Evolutionary conservation across 192 early-diverging fungal genomes (phyloP).

Genomic region (Backusella liffmaniae): DNA sequence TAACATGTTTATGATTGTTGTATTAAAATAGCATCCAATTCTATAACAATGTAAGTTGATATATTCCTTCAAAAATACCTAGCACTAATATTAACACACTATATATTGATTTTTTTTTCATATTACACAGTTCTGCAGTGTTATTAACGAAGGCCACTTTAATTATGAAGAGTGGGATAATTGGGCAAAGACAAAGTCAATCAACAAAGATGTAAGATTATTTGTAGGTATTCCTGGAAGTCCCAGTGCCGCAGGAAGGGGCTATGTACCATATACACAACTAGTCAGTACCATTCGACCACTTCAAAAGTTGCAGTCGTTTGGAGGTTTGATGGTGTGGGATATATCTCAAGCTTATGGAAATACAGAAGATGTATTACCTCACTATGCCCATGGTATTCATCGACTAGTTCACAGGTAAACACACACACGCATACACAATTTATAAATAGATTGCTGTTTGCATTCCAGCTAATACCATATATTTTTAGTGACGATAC

Average conservation of each 20-base stretch:
- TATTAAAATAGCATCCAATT: constrained; percentile 55
- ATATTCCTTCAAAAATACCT: background rate
- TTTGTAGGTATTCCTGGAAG: constrained; percentile 66
- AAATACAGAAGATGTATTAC: constrained; percentile 21
- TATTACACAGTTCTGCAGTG: constrained; percentile 50
- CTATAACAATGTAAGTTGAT: constrained; percentile 61
- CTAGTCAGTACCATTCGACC: constrained; percentile 49
- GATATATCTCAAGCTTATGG: constrained; percentile 31
- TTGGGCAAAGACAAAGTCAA: constrained; percentile 58
- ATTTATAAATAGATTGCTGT: background rate
- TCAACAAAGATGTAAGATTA: constrained; percentile 63
- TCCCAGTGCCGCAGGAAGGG: constrained; percentile 53
- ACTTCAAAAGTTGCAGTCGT: constrained; percentile 31
- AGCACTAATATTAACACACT: background rate
- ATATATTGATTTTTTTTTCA: background rate
- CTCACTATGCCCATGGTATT: constrained; percentile 31
- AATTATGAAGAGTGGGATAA: constrained; percentile 71
- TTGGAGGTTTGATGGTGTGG: constrained; percentile 38
- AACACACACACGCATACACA: background rate
- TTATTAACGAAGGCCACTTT: constrained; percentile 48
- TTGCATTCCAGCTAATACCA: constrained; percentile 3
- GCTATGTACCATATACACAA: constrained; percentile 46
- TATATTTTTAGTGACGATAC: constrained; percentile 6
- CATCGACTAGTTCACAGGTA: constrained; percentile 15
- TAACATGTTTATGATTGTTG: background rate